Evolutionary conservation across 2,329 filamentous ascomycete species (phyloP), one percentile per base, ranked within the genome.

Genomic region (Penicillium sp.): DNA sequence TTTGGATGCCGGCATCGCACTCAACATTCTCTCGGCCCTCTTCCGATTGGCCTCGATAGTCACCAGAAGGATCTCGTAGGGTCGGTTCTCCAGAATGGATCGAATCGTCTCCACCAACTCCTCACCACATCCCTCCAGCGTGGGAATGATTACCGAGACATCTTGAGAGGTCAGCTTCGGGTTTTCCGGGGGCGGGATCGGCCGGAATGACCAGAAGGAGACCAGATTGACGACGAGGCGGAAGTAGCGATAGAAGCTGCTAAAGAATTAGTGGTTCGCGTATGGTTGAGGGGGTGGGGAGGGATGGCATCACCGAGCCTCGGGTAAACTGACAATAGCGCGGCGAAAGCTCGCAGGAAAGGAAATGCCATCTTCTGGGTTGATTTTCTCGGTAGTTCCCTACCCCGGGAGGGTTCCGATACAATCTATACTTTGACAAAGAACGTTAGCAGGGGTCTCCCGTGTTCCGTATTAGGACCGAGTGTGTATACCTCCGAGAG

Each of bases 71-170:
- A 97, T 73, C 57, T 86, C 82, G 37, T 80, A 81, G 13, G 86
- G 79, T 46, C 78, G 74, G 41, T 72, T 75, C 52, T 75, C 74
- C 37, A 81, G 66, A 38, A 82, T 68, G 13, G 71, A 72, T 24
- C 85, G 78, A 33, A 97, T 80, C 15, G 90, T 95, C 52, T 87
- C 83, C 46, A 85, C 84, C 53, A 97, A 78, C 65, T 95, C 89
- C 61, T 90, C 84, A 52, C 92, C 89, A 54, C 83, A 84, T 53
- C 90, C 89, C 66, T 95, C 89, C 57, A 97, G 90, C 9, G 91
- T 95, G 6, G 92, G 92, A 53, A 96, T 88, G 61, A 97, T 88
- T 56, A 96, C 89, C 5, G 92, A 95, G 63, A 95, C 90, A 80
- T 97, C 89, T 60, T 88, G 75, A 29, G 84, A 81, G 25, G 84